phyloP scores from a whole-genome alignment of 805 yeast species.

The Metschnikowia lochheadii region DNA sequence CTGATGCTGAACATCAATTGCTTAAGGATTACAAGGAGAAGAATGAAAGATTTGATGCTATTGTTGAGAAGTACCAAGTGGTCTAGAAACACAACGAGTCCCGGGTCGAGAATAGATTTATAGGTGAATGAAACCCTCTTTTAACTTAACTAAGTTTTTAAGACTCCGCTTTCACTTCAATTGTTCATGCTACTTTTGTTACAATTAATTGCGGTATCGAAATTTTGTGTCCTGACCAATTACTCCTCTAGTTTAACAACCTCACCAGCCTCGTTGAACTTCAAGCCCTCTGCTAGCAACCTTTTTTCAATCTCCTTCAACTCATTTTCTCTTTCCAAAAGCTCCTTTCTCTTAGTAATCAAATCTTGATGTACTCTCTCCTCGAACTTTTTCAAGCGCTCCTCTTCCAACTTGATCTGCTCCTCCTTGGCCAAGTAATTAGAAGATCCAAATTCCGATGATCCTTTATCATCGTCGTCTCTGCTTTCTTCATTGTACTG shows the following conservation, averaged over 20 bases:
- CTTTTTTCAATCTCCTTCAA: conserved; percentile 75
- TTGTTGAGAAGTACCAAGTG: conserved; percentile 54
- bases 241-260: conserved; percentile 17
- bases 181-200: neutral
- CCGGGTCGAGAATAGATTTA: neutral
- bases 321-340: conserved; percentile 80
- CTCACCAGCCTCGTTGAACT: conserved; percentile 28
- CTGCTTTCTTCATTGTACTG: conserved; percentile 25
- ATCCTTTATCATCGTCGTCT: conserved; percentile 7
- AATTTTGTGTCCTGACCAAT: neutral
- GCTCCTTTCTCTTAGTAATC: conserved; percentile 73
- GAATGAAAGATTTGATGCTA: conserved; percentile 59
- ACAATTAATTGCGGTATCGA: neutral
- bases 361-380: conserved; percentile 86
- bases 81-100: neutral
- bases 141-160: neutral
- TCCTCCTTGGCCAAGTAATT: conserved; percentile 67
- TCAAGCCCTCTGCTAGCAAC: conserved; percentile 54
- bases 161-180: neutral
- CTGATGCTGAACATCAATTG: conserved; percentile 55
- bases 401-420: conserved; percentile 85
- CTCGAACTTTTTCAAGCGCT: conserved; percentile 79
- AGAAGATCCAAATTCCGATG: conserved; percentile 15
- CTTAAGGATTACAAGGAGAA: conserved; percentile 59
- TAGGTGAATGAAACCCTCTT: neutral